Base-by-base conservation (phyloP, 352 stramenopile genomes). In the Globisporangium barbulae region DNA sequence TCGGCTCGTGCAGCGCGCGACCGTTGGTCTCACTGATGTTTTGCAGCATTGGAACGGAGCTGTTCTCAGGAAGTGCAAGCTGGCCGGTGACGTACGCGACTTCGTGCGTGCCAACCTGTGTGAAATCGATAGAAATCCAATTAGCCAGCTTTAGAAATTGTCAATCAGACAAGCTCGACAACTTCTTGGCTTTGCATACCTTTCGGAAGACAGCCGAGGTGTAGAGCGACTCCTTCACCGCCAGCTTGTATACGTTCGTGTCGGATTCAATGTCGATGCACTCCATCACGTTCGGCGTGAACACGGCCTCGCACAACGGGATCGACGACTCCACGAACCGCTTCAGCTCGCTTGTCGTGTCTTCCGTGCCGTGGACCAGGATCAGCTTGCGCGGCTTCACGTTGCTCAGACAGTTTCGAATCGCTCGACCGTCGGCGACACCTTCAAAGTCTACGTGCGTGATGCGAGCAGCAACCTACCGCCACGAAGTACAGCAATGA, bases 221-320 rank as follows among this genome's bases (percentile, higher is more conserved):
- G 67, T 96, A 96, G 25, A 96, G 64, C 48, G 86, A 89, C 48
- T 96, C 88, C 59, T 93, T 95, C 50, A 96, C 74, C 2, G 85
- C 82, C 15, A 96, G 70, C 65, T 96, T 96, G 81, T 92, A 95
- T 55, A 96, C 85, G 39, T 93, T 96, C 59, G 88, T 96, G 65
- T 94, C 88, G 28, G 86, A 95, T 62, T 96, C 88, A 52, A 96
- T 96, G 65, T 96, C 88, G 63, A 96, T 94, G 65, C 86, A 95
- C 55, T 96, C 88, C 78, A 93, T 93, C 5, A 89, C 74, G 48
- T 91, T 87, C 7, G 88, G 88, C 15, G 83, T 93, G 73, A 94
- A 96, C 30, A 96, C 83, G 15, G 85, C 84, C 69, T 96, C 88
- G 63, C 88, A 96, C 61, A 82, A 70, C 31, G 88, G 83, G 63